Evolutionary conservation across 352 stramenopile species (phyloP).

Genomic region (Phytopythium cucurbitacearum): DNA sequence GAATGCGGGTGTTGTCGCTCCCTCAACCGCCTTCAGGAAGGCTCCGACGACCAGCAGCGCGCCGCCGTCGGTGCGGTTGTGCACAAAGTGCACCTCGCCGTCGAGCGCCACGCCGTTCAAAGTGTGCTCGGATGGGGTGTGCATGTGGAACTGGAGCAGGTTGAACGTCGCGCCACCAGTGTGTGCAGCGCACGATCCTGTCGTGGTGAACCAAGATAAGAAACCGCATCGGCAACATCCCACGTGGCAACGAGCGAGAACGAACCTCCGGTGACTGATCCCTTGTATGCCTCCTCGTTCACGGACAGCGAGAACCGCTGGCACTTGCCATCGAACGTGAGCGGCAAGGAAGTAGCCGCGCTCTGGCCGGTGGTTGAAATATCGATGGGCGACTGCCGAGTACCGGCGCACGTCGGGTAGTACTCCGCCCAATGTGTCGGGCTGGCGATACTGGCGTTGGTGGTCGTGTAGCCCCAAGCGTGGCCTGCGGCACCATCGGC

Average conservation of each 20-base stretch:
- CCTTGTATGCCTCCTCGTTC: constrained; percentile 9
- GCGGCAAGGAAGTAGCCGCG: constrained; percentile 2
- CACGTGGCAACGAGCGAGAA: not conserved
- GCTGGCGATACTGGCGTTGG: constrained; percentile 3
- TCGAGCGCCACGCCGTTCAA: constrained; percentile 39
- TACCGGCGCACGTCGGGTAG: constrained; percentile 6
- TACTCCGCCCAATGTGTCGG: constrained; percentile 7
- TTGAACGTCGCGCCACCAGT: constrained; percentile 9
- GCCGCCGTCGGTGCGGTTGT: constrained; percentile 28
- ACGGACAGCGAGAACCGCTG: constrained; percentile 4
- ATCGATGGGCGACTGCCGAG: constrained; percentile 12
- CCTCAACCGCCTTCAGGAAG: constrained; percentile 7
- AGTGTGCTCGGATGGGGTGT: constrained; percentile 56
- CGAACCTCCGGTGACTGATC: constrained; percentile 4
- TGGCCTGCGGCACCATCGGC: constrained; percentile 3
- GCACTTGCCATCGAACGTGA: constrained; percentile 9
- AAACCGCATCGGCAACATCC: not conserved
- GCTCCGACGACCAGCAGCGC: constrained; percentile 8
- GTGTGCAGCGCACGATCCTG: constrained; percentile 4
- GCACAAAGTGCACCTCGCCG: constrained; percentile 61
- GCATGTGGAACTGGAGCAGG: constrained; percentile 39
- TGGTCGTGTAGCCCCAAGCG: constrained; percentile 5
- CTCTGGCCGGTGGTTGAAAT: constrained; percentile 7
- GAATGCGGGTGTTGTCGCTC: constrained; percentile 6
- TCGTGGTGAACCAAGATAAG: not conserved